Evolutionary conservation across 2,329 filamentous ascomycete genomes (phyloP).

Genomic region (Colletotrichum spinosum): DNA sequence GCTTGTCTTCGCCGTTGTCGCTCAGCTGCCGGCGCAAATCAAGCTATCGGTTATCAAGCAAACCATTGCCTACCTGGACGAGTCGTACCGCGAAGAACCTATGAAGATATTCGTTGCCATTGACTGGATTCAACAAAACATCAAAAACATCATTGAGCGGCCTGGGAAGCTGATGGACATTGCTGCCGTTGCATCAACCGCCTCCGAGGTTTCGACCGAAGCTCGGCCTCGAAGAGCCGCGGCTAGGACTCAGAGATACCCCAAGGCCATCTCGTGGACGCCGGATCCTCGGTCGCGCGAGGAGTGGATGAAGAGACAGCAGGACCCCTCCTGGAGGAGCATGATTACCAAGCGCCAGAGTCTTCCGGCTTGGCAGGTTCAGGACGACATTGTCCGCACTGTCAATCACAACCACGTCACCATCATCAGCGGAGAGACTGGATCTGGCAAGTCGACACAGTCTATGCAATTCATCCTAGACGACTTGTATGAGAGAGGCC

Average conservation of each 20-base stretch:
- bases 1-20: constrained; percentile 76
- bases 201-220: constrained; percentile 61
- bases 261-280: constrained; percentile 73
- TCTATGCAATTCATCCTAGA: constrained; percentile 96
- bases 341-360: constrained; percentile 80
- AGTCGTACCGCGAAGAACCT: constrained; percentile 81
- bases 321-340: constrained; percentile 72
- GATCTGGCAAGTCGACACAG: constrained; percentile 96
- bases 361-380: constrained; percentile 89
- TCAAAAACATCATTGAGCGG: constrained; percentile 83
- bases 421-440: constrained; percentile 97
- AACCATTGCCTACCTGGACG: constrained; percentile 76
- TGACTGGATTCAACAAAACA: constrained; percentile 90
- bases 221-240: constrained; percentile 41
- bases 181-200: constrained; percentile 78
- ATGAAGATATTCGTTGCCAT: constrained; percentile 90
- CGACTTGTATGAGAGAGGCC: constrained; percentile 80
- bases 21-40: constrained; percentile 89
- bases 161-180: constrained; percentile 89
- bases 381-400: constrained; percentile 79
- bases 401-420: constrained; percentile 87
- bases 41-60: constrained; percentile 88
- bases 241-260: constrained; percentile 55
- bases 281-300: constrained; percentile 70
- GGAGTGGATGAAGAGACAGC: constrained; percentile 78